Evolutionary conservation across 2,329 filamentous ascomycete species (phyloP).

Genomic region (Nemania sp.): DNA sequence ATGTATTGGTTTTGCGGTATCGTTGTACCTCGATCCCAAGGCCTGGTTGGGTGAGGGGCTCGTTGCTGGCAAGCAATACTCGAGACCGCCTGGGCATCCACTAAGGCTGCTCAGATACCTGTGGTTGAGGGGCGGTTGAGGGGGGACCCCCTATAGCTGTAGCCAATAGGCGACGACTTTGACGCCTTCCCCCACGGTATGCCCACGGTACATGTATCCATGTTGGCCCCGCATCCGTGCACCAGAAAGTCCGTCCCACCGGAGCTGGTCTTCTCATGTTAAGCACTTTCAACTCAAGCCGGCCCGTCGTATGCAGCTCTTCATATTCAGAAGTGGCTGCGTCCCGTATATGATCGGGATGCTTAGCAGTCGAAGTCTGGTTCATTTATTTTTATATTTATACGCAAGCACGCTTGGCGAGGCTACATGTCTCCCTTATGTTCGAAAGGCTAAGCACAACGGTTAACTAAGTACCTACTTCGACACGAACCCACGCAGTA

Average conservation of each 20-base stretch:
- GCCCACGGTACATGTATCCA: neutral
- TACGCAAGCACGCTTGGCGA: no score
- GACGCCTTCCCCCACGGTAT: neutral
- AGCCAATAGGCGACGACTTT: conserved; percentile 25
- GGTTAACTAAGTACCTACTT: no score
- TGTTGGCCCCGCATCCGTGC: neutral
- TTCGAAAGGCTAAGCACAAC: no score
- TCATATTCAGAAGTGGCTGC: no score
- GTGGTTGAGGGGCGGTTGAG: conserved; percentile 28
- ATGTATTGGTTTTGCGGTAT: no score
- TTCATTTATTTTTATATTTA: no score
- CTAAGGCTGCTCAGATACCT: conserved; percentile 13
- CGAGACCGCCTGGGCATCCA: conserved; percentile 18
- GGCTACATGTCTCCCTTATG: no score
- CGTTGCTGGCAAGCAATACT: conserved; percentile 37
- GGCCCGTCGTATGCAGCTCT: no score
- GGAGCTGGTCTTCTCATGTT: neutral
- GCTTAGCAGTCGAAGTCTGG: no score
- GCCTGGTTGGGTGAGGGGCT: conserved; percentile 35
- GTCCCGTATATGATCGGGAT: no score
- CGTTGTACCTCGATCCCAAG: conserved; percentile 9
- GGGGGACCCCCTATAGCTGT: conserved; percentile 31
- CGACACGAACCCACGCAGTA: no score
- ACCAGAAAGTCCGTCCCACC: neutral
- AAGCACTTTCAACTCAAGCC: neutral